phyloP scores from a whole-genome alignment of 2,329 filamentous ascomycete species.

The Fusarium sp. region DNA sequence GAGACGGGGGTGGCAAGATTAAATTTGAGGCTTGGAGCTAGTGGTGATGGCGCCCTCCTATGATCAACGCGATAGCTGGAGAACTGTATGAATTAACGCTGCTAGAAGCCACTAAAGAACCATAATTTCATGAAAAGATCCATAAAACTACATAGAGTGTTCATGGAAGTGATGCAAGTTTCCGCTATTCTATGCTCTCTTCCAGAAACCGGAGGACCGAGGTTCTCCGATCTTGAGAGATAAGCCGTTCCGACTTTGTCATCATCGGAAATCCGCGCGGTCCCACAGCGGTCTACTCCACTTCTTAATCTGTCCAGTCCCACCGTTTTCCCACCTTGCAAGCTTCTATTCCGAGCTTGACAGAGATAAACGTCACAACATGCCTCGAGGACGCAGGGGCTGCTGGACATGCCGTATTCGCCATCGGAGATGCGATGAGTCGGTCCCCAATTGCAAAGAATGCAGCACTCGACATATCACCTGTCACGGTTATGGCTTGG shows the following conservation, averaged over 20 bases:
- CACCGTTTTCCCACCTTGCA: slow-evolving; percentile 1
- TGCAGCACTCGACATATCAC: slow-evolving; percentile 43
- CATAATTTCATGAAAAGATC: too few relatives aligned
- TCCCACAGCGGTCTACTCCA: background rate
- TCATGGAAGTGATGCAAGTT: background rate
- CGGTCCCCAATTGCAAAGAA: slow-evolving; percentile 42
- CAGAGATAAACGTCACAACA: background rate
- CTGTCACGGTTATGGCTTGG: slow-evolving; percentile 50
- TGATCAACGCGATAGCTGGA: background rate
- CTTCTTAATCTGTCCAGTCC: background rate
- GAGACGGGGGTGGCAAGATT: too few relatives aligned
- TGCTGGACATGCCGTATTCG: slow-evolving; percentile 52
- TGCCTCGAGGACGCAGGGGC: slow-evolving; percentile 40
- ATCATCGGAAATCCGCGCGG: background rate
- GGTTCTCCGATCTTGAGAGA: background rate
- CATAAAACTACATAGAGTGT: too few relatives aligned
- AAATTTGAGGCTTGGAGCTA: too few relatives aligned
- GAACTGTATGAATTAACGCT: background rate
- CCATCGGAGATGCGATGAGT: slow-evolving; percentile 51
- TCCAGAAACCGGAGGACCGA: background rate
- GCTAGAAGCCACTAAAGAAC: too few relatives aligned
- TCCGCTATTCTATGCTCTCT: background rate
- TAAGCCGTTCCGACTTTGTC: background rate
- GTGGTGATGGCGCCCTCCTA: background rate
- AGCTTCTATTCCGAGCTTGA: slow-evolving; percentile 6